phyloP scores from a whole-genome alignment of 768 basidiomycete genomes.

The Russula olivacea region DNA sequence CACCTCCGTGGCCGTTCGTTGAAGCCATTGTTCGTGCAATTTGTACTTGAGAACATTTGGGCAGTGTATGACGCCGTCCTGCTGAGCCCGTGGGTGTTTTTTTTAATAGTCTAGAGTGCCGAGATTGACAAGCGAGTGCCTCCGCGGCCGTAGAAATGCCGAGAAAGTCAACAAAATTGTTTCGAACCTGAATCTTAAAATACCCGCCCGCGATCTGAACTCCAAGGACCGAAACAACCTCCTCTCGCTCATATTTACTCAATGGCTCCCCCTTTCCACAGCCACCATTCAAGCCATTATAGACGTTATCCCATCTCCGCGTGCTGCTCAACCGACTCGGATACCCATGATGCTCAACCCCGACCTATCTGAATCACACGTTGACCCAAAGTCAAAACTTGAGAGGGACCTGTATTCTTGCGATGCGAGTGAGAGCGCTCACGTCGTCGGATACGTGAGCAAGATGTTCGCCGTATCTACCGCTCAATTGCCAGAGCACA shows the following conservation, averaged over 20 bases:
- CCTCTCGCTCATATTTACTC: constrained; percentile 81
- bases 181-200: constrained; percentile 69
- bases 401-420: constrained; percentile 79
- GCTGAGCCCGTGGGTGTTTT: constrained; percentile 72
- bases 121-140: neutral
- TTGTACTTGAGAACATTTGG: constrained; percentile 96
- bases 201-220: constrained; percentile 82
- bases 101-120: constrained; percentile 16
- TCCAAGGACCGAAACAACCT: constrained; percentile 85
- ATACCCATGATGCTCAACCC: constrained; percentile 92
- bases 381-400: constrained; percentile 68
- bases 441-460: constrained; percentile 82
- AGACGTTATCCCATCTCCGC: constrained; percentile 88
- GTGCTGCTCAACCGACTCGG: constrained; percentile 70
- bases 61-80: constrained; percentile 89
- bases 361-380: constrained; percentile 52
- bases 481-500: constrained; percentile 81
- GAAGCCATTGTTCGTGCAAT: constrained; percentile 96
- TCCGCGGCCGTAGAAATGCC: constrained; percentile 53
- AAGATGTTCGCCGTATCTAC: constrained; percentile 95
- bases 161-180: constrained; percentile 90
- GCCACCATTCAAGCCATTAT: constrained; percentile 88
- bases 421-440: constrained; percentile 49
- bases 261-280: constrained; percentile 94
- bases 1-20: constrained; percentile 80